Base-by-base conservation (phyloP, 768 basidiomycete genomes). In the Boletus reticulatus region DNA sequence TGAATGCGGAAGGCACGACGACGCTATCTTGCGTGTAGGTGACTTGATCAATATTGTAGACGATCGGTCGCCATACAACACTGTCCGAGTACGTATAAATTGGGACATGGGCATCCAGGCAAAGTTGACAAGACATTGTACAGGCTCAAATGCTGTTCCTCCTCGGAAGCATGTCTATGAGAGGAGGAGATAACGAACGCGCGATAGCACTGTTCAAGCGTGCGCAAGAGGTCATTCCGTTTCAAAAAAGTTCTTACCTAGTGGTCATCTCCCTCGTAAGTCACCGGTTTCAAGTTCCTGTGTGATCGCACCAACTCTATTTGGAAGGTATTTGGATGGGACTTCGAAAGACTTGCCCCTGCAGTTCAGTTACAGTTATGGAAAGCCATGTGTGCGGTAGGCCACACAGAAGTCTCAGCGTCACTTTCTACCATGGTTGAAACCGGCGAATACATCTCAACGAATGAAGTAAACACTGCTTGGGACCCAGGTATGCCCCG, bases 321-420 rank as follows among this genome's bases (percentile, higher is more conserved):
- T 48, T 17, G 8, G 22, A 46, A 60, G 50, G 34, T 60, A 6
- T 60, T 59, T 29, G 62, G 53, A 1, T 62, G 62, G 62, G 20
- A 51, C n/a, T 55, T 63, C 42, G 57, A 62, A 1, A 20, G 32
- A 12, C 62, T 55, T 12, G 42, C 37, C 12, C 34, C 34, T 13
- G 12, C 34, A 2, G 43, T 56, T 22, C 39, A 34, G 34, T 34
- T 34, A 34, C 12, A 34, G 0, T 34, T 34, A 6, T 34, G 34
- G 34, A 34, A 34, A 34, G 34, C 13, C 13, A 34, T 34, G 34
- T 2, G 13, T 34, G 34, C 12, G 0, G 13, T 34, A 6, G 34
- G 34, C 2, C 34, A 34, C 4, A 34, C 34, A 2, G 34, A 13
- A 45, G 10, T 3, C 12, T 11, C 34, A 14, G 34, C 4, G 32